These are phyloP conservation scores for Leucocoprinus leucothites DNA, from an alignment of 768 basidiomycete genomes.

Conservation along the genomic window DNA sequence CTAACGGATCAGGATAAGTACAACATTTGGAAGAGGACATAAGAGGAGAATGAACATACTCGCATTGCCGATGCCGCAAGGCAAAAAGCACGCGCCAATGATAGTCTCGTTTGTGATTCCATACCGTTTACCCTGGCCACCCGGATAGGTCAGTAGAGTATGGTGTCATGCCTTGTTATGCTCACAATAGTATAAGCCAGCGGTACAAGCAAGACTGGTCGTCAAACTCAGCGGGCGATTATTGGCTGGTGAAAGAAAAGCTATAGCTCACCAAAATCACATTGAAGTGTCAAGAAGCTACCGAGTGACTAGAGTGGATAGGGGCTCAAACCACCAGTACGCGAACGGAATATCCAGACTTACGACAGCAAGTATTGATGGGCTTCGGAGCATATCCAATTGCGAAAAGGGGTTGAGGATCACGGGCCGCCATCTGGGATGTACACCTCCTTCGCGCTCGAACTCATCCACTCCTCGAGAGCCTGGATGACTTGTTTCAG, in stretches of 20 bases:
- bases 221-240: too few relatives aligned
- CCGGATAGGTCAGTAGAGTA: not conserved
- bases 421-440: conserved; percentile 23
- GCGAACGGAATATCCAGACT: conserved; percentile 17
- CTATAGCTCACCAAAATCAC: conserved; percentile 36
- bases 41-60: conserved; percentile 32
- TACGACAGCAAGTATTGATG: conserved; percentile 51
- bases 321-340: conserved; percentile 5
- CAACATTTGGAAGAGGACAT: not conserved
- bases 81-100: conserved; percentile 60
- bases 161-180: not conserved
- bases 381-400: conserved; percentile 47
- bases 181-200: conserved; percentile 67
- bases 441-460: conserved; percentile 17
- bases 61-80: conserved; percentile 56
- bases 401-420: conserved; percentile 55
- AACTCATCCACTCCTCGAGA: conserved; percentile 50
- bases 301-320: conserved; percentile 17
- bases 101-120: conserved; percentile 53
- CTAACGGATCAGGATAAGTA: conserved; percentile 24
- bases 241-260: too few relatives aligned
- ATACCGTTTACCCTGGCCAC: conserved; percentile 50
- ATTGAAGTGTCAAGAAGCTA: conserved; percentile 22
- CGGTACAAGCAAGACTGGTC: conserved; percentile 54
- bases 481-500: conserved; percentile 67